Evolutionary conservation across 805 yeast genomes (phyloP).

Genomic region (Saturnispora halmiae): DNA sequence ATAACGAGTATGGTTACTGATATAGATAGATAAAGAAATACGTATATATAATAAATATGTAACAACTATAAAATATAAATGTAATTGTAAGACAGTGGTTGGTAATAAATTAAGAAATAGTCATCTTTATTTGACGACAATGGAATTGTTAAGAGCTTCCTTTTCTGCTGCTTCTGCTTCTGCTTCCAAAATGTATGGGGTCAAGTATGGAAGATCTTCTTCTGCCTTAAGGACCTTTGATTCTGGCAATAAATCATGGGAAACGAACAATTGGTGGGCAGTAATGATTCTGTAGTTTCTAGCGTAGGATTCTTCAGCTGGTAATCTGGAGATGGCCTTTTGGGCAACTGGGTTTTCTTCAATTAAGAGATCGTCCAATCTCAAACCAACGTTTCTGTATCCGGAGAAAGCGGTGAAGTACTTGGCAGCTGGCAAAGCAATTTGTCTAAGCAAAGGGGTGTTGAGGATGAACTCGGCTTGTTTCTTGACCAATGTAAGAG

Average conservation of each 20-base stretch:
- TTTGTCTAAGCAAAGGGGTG: constrained; percentile 66
- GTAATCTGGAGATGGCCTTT: constrained; percentile 82
- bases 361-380: constrained; percentile 74
- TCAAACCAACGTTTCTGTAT: constrained; percentile 91
- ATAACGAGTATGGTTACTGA: constrained; percentile 54
- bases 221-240: constrained; percentile 68
- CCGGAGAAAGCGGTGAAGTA: constrained; percentile 70
- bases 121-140: constrained; percentile 25
- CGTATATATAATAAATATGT: constrained; percentile 2
- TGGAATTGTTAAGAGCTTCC: constrained; percentile 77
- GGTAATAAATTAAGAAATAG: not conserved
- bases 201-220: constrained; percentile 73
- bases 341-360: constrained; percentile 86
- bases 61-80: no score
- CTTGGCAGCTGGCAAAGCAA: constrained; percentile 73
- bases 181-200: constrained; percentile 87
- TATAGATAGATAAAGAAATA: no score
- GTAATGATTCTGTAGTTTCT: constrained; percentile 88
- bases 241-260: constrained; percentile 79
- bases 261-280: constrained; percentile 79
- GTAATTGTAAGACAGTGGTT: not conserved
- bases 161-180: constrained; percentile 88
- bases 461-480: constrained; percentile 71
- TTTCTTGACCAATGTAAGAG: constrained; percentile 62
- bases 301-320: constrained; percentile 74